Conservation (phyloP, 208 protist genomes). For the Phytomonas serpens region DNA sequence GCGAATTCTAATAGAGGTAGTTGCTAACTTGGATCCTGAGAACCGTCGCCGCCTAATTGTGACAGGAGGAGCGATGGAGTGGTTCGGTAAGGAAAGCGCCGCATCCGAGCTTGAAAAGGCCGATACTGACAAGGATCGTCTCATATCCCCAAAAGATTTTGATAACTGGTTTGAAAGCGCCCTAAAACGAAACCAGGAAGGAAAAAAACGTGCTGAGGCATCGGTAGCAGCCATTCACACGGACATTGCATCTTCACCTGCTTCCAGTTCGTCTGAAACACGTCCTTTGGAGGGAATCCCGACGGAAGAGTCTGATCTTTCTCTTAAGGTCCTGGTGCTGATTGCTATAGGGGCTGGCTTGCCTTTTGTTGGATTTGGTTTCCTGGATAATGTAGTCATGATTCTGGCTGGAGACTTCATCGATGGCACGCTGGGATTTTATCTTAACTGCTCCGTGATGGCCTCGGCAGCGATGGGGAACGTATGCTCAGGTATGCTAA, state of each 20-base stretch:
- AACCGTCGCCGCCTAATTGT: slow-evolving; percentile 71
- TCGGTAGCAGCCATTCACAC: not conserved
- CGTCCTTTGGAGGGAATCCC: slow-evolving; percentile 10
- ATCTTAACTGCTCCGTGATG: slow-evolving; percentile 86
- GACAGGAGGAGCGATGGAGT: slow-evolving; percentile 84
- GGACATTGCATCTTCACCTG: not conserved
- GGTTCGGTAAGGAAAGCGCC: slow-evolving; percentile 86
- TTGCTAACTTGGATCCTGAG: slow-evolving; percentile 64
- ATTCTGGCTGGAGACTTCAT: slow-evolving; percentile 88
- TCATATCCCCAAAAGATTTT: slow-evolving; percentile 87
- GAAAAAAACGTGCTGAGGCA: slow-evolving; percentile 10
- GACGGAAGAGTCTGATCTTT: not conserved
- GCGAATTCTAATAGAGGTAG: slow-evolving; percentile 69
- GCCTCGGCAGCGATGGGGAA: slow-evolving; percentile 90
- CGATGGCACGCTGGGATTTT: slow-evolving; percentile 75
- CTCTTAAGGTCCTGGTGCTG: slow-evolving; percentile 31
- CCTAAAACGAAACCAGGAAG: slow-evolving; percentile 50
- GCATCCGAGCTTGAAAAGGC: slow-evolving; percentile 69
- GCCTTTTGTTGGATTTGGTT: slow-evolving; percentile 89
- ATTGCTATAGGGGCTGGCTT: slow-evolving; percentile 76
- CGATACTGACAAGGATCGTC: slow-evolving; percentile 70
- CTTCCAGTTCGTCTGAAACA: slow-evolving; percentile 7
- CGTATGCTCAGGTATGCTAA: slow-evolving; percentile 77
- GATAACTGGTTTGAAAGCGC: slow-evolving; percentile 86
- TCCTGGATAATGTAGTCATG: slow-evolving; percentile 88